Base-by-base conservation (phyloP, 1,284 basidiomycete species). In the Phenoliferia sp. region DNA sequence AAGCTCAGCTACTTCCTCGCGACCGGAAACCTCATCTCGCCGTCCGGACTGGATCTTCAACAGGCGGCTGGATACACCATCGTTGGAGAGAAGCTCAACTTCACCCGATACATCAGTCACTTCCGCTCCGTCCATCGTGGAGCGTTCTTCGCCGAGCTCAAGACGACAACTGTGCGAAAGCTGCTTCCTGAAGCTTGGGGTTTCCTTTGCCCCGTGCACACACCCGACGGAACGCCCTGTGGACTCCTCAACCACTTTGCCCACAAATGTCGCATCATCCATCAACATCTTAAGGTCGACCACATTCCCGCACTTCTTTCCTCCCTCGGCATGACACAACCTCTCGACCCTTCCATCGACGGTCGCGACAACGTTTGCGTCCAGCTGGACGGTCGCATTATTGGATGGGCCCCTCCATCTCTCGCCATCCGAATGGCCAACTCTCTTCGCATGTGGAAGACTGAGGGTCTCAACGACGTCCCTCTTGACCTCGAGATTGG, bases 61-160 rank as follows among this genome's bases (percentile, higher is more conserved):
- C 96, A 99, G 81, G 90, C 93, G 0, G 90, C 92, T 22, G 96
- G 96, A 58, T 99, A 96, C 82, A 98, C 96, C 4, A 95, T 99
- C 75, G 90, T 99, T 57, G 96, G 95, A 3, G 96, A 99, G 81
- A 99, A 99, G 81, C 85, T 99, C 72, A 99, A 99, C 80, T 99
- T 95, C 86, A 90, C 91, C 77, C 92, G 96, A 59, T 99, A 98
- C 80, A 93, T 99, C 78, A 90, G 90, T 76, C 96, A 99, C 81
- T 99, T 99, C 84, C 85, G 96, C 65, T 97, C 92, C 79, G 94
- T 99, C 55, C 96, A 99, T 81, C 90, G 96, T 82, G 96, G 96
- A 80, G 94, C 96, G 55, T 99, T 99, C 86, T 99, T 99, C 78
- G 93, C 95, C 29, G 94, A 99, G 79, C 86, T 99, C 69, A 99